Evolutionary conservation across 208 protist species (phyloP), one percentile per base, ranked within the genome.

Genomic region (Zelonia costaricensis): DNA sequence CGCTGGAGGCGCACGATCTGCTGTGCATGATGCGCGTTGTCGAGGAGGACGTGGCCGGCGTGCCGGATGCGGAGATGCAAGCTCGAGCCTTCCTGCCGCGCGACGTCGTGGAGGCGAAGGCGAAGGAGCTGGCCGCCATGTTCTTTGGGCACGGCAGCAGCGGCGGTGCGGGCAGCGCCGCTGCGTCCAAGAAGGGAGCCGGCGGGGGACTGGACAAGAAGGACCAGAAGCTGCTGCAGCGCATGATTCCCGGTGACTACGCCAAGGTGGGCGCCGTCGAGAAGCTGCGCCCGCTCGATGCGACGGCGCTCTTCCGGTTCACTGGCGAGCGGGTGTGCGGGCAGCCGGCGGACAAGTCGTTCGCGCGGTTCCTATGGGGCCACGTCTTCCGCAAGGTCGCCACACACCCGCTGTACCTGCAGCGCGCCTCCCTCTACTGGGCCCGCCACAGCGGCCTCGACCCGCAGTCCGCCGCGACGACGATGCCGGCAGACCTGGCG

Each of bases 1-100:
- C 81, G 40, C 75, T 96, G 20, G 84, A 93, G 44, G 44, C 80
- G 10, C 82, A 88, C 53, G 91, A 96, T 62, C 79, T 78, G 48
- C 58, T 90, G n/a, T 94, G 84, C 69, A 93, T 96, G 87, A 96
- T 96, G 91, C 83, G 91, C 18, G 48, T 91, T 1, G 87, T 88
- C 13, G 91, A 94, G 54, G 90, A 93, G 58, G 82, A 93, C 63
- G 27, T 25, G 10, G 62, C 69, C 53, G 79, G 69, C 18, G 55
- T 91, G 38, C 55, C 48, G 31, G 87, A 96, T 48, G 87, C 81
- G 5, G 86, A 96, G 64, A 91, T 86, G 77, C 72, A 86, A 56
- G 82, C 85, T 2, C 80, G 82, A 8, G 65, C 91, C 3, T 96
- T 79, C 48, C 79, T 96, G 44, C 84, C 86, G 0, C 74, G 71